phyloP scores from a whole-genome alignment of 352 stramenopile species.

The Blastocystis sp. region DNA sequence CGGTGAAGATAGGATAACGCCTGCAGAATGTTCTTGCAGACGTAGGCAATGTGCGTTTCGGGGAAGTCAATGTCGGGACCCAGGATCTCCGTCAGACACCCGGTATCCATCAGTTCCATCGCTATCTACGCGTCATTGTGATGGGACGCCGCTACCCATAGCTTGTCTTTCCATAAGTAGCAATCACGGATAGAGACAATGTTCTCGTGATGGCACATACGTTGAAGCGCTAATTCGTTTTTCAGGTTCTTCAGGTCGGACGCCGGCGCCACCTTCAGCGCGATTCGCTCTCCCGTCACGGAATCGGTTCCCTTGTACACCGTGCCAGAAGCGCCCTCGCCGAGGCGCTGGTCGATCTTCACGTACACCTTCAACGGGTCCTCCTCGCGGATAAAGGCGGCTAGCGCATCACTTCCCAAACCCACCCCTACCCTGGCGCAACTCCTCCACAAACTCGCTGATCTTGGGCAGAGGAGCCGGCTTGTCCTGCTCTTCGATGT shows the following conservation, averaged over 20 bases:
- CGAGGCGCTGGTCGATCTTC: slow-evolving; percentile 78
- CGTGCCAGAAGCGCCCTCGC: slow-evolving; percentile 79
- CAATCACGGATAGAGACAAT: slow-evolving; percentile 79
- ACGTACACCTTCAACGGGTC: slow-evolving; percentile 76
- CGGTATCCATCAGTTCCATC: slow-evolving; percentile 90
- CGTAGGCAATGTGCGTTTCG: slow-evolving; percentile 80
- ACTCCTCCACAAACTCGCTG: slow-evolving; percentile 58
- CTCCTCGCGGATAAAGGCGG: slow-evolving; percentile 74
- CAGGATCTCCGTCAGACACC: slow-evolving; percentile 85
- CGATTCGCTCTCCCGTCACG: slow-evolving; percentile 77
- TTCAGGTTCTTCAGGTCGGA: slow-evolving; percentile 78
- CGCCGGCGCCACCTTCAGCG: slow-evolving; percentile 78
- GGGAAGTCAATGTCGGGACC: slow-evolving; percentile 79
- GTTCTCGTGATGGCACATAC: slow-evolving; percentile 78
- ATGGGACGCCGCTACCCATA: slow-evolving; percentile 69
- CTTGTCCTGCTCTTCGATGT: slow-evolving; percentile 78
- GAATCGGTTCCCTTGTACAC: slow-evolving; percentile 79
- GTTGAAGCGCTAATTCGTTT: slow-evolving; percentile 81
- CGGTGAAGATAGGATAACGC: slow-evolving; percentile 80
- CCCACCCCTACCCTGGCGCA: slow-evolving; percentile 24
- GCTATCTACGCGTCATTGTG: slow-evolving; percentile 81
- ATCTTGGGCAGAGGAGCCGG: slow-evolving; percentile 72
- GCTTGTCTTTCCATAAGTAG: slow-evolving; percentile 77
- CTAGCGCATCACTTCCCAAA: slow-evolving; percentile 1
- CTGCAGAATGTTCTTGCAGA: slow-evolving; percentile 76